Evolutionary conservation across 1,139 yeast species (phyloP).

Genomic region (Scheffersomyces titani): DNA sequence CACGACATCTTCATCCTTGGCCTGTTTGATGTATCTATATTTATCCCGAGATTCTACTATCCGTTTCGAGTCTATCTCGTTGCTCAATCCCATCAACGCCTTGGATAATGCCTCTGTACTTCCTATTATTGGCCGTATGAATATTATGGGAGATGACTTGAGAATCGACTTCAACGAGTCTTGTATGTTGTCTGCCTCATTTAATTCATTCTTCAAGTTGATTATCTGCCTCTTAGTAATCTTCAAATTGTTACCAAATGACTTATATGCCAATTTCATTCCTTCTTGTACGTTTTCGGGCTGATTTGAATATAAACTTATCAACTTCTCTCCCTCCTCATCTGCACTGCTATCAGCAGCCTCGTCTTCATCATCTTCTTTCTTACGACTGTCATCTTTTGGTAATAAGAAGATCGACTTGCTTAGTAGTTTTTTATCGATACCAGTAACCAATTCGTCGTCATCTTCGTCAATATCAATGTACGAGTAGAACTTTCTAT

Average conservation of each 20-base stretch:
- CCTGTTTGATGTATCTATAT: constrained; percentile 10
- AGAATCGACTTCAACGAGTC: constrained; percentile 71
- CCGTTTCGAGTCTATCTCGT: constrained; percentile 68
- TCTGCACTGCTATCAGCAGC: constrained; percentile 14
- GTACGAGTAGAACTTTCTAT: constrained; percentile 29
- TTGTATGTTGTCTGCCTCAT: constrained; percentile 62
- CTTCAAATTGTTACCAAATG: constrained; percentile 68
- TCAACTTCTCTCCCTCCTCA: constrained; percentile 45
- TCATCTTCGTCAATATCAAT: constrained; percentile 32
- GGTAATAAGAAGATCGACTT: constrained; percentile 13
- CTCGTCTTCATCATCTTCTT: constrained; percentile 18
- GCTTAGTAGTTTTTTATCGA: constrained; percentile 9
- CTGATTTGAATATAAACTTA: constrained; percentile 84
- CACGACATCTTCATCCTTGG: neutral
- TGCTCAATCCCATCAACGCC: constrained; percentile 80
- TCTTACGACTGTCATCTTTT: constrained; percentile 21
- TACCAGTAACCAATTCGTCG: constrained; percentile 20
- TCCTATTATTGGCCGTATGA: constrained; percentile 86
- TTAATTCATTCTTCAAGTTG: constrained; percentile 60
- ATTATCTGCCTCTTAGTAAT: constrained; percentile 67
- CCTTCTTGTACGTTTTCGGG: constrained; percentile 76
- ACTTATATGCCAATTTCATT: constrained; percentile 65
- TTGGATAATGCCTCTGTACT: constrained; percentile 89
- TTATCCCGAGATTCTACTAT: constrained; percentile 39
- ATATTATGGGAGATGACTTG: constrained; percentile 75